Conservation (phyloP, 108 stramenopile species). For the Skeletonema grethae region DNA sequence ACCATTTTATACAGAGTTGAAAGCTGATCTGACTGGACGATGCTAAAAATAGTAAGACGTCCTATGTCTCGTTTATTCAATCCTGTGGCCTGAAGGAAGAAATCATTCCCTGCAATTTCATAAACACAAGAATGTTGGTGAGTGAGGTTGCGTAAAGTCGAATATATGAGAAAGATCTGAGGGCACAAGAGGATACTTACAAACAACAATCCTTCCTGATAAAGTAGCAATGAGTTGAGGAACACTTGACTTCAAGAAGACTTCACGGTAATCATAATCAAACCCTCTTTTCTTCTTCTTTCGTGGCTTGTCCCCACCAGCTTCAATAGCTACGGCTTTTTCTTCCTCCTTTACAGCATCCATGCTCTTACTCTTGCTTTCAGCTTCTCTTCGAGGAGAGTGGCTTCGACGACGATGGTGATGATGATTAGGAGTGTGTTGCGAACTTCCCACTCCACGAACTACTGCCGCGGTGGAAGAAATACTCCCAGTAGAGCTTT, state of each 20-base stretch:
- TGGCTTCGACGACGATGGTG: constrained; percentile 6
- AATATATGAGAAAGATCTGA: too few relatives aligned
- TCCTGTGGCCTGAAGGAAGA: constrained; percentile 70
- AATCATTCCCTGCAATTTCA: constrained; percentile 62
- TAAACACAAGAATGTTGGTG: neutral
- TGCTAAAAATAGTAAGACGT: constrained; percentile 75
- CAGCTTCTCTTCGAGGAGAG: neutral
- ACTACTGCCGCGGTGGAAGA: constrained; percentile 72
- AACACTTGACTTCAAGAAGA: constrained; percentile 74
- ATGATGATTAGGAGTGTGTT: neutral
- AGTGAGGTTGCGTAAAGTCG: neutral
- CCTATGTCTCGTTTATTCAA: constrained; percentile 56
- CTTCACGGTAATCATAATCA: constrained; percentile 75
- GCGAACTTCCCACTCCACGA: constrained; percentile 36
- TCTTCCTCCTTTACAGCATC: constrained; percentile 7
- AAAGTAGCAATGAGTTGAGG: constrained; percentile 83
- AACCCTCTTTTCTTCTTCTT: constrained; percentile 61
- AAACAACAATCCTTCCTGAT: constrained; percentile 74
- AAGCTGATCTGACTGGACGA: constrained; percentile 72
- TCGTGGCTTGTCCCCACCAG: neutral
- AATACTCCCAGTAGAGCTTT: constrained; percentile 46
- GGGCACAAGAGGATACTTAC: constrained; percentile 26
- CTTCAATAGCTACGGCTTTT: neutral
- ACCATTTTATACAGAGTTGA: constrained; percentile 81
- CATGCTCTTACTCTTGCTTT: neutral